A percentile compares a stretch with the other conserved stretches of the same genome.
phyloP scores from a whole-genome alignment of 805 yeast species.

The Blastobotrys chiropterorum region DNA sequence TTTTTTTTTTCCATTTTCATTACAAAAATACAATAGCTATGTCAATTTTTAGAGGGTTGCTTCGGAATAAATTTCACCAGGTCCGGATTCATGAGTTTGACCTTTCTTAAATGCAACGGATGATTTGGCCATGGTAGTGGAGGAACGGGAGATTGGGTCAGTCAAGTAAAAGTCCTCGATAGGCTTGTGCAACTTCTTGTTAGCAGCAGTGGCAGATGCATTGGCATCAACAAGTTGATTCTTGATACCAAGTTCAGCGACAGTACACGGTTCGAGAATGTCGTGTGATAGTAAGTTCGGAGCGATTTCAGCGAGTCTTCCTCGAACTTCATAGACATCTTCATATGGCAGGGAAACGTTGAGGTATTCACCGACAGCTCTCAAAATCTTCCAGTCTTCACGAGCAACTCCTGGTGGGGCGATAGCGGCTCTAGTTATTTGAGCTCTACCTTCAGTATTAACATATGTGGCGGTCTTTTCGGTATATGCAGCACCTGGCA shows the following conservation, averaged over 20 bases:
- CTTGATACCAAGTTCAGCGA: constrained; percentile 53
- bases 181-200: constrained; percentile 56
- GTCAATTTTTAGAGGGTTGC: not conserved
- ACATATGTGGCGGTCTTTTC: constrained; percentile 81
- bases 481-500: constrained; percentile 86
- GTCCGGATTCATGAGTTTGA: not conserved
- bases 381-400: constrained; percentile 84
- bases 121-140: constrained; percentile 88
- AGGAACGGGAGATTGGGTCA: constrained; percentile 77
- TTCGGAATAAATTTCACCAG: not conserved
- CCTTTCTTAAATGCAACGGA: constrained; percentile 39
- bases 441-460: constrained; percentile 87
- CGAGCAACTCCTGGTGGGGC: constrained; percentile 86
- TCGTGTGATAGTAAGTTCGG: constrained; percentile 77
- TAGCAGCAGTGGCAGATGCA: constrained; percentile 37
- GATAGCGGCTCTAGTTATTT: constrained; percentile 77
- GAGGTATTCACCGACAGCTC: constrained; percentile 76
- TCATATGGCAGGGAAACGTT: constrained; percentile 70
- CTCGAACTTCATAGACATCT: constrained; percentile 59
- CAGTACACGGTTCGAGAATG: constrained; percentile 60
- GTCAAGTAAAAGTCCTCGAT: constrained; percentile 83
- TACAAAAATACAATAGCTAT: not conserved
- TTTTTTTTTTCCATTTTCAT: not conserved
- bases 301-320: constrained; percentile 67
- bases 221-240: constrained; percentile 33